Evolutionary conservation across 106 monocot species (phyloP), one percentile per base, ranked within the genome.

Genomic region (Phalaenopsis equestris): DNA sequence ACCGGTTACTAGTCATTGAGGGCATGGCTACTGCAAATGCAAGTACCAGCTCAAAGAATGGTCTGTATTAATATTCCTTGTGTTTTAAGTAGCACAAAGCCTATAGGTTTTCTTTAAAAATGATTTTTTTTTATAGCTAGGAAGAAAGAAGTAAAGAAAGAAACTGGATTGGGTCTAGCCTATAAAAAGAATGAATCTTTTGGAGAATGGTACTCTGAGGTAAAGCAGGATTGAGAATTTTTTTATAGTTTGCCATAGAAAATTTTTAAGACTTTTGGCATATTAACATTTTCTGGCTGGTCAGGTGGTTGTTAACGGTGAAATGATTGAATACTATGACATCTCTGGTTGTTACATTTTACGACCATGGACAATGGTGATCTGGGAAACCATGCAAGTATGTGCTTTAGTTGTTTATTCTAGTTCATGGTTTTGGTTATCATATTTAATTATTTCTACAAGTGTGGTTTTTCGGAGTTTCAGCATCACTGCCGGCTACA

Each of bases 141-240:
- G 79, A 92, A 91, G 88, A 97, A 97, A 86, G 92, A 97, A 78
- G 90, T 94, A 72, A 97, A 97, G 86, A 97, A 97, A 58, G 92
- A 94, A 80, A 97, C 97, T 12, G 88, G 91, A 3, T 90, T 97
- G 24, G 92, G 94, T 37, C 77, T 97, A 73, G 86, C 97, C 16
- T 65, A 82, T 39, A 97, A 94, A 85, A 97, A 97, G 58, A 86
- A 94, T 87, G 94, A 94, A 39, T 92, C 90, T 76, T 97, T 97
- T 82, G 97, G 97, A 39, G 97, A 94, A 78, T 97, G 97, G 97
- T 97, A 92, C 64, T 97, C 94, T 65, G 94, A 97, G 94, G 94
- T 97, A 79, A 14, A 77, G 41, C 16, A 38, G 1, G 37, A 65
- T 37, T 52, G 23, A 6, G 7, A 15, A 36, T 46, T 67, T 23